Base-by-base conservation (phyloP, 176 grass and related monocot genomes). In the Oryza glumipatula region DNA sequence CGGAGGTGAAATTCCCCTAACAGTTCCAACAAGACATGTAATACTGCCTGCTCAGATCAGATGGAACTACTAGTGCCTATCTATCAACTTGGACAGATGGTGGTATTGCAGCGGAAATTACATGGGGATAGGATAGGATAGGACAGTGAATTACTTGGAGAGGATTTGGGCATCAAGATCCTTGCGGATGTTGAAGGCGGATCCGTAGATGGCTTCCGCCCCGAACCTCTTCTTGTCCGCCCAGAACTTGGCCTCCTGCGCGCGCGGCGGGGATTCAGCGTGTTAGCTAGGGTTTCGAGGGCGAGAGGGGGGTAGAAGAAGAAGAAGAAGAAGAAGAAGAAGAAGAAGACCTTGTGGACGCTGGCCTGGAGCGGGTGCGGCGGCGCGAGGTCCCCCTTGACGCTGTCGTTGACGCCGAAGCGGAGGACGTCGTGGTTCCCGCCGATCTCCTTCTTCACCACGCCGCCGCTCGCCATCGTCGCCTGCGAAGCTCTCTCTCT, bases 101-200 rank as follows among this genome's bases (percentile, higher is more conserved):
- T 6, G 1, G 43, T 44, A 44, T 44, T 12, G 0, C 0, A 12
- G 14, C 22, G 43, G 7, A 6, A 36, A 38, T 35, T 3, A 11
- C 2, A 74, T 5, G 16, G 23, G 48, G 54, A 58, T 44, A 44
- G 41, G 41, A 58, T 44, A 44, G 41, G 41, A 9, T 19, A 41
- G 43, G 43, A 10, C 12, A 41, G 54, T 63, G 22, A 61, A 17
- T 1, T 6, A 94, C 92, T 84, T 91, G 83, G 92, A 91, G 32
- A 94, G 84, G 84, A 94, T 94, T 66, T 94, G 92, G 32, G 83
- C 83, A 36, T 94, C 92, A 63, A 94, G 68, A 87, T 94, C 89
- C 73, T 76, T 91, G 88, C 89, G 89, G 72, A 94, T 88, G 81
- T 91, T 94, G 63, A 94, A 87, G 78, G 92, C 92, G 14, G 92